Evolutionary conservation across 805 yeast genomes (phyloP), one percentile per base, ranked within the genome.

Genomic region (Saitoella complicata): DNA sequence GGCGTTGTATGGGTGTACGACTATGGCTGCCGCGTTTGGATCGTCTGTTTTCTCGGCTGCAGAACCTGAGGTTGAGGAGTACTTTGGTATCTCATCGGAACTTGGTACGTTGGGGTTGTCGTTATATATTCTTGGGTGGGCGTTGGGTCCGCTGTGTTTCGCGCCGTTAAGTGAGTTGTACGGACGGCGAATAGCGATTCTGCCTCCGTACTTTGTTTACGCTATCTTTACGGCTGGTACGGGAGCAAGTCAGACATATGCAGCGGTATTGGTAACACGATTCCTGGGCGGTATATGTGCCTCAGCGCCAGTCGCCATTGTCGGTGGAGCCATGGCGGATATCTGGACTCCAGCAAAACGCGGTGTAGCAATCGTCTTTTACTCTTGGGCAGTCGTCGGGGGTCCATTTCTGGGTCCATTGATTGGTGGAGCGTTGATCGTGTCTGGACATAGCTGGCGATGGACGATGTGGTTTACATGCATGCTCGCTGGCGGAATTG

Each of bases 1-100:
- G 56, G 37, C 57, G 0, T 52, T 66, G 7, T 60, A 76, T 39
- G 77, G 77, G n/a, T 56, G 62, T 31, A 57, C 68, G 46, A 74
- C 82, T 21, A 21, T 76, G 46, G 60, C 75, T 5, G 69, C 78
- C 3, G 81, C 82, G 1, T 66, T 75, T 63, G 69, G 78, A 3
- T 75, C 82, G 6, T 72, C 81, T 6, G 67, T 77, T 56, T 60
- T 72, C 12, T 72, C 82, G 0, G 82, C 82, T 0, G 81, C 81
- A 0, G 66, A 74, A 51, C 51, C 65, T 0, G 64, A 63, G 5
- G 38, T 85, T 33, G 59, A 69, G 52, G 63, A 51, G 52, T 10
- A 56, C 65, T 74, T 59, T 60, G 68, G 67, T 30, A 61, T 74
- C 9, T 67, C 72, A 4, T 43, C 60, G 34, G 70, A 69, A 12